Base-by-base conservation (phyloP, 306 rosid species). In the Prinsepia uniflora region DNA sequence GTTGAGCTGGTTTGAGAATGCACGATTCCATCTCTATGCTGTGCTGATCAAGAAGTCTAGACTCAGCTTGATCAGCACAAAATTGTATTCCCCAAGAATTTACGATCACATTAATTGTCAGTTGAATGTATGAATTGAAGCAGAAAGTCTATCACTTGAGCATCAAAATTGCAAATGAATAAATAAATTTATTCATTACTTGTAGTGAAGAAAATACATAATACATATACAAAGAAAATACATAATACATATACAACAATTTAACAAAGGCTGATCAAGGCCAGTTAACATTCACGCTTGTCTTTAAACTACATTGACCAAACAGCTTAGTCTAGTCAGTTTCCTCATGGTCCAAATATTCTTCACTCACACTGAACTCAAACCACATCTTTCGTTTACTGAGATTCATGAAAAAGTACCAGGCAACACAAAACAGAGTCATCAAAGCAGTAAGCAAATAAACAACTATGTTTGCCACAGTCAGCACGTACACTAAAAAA, bases 401-500 rank as follows among this genome's bases (percentile, higher is more conserved):
- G 12, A 72, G 14, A 13, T 69, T 73, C 79, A 78, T 60, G 9
- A 81, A 56, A 45, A 84, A 78, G 71, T 68, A 84, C 79, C 79
- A 84, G 30, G n/a, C 68, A 53, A 78, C 63, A 5, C 75, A 85
- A 70, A 44, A 70, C 9, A 72, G 7, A 24, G 85, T 78, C 60
- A 78, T 54, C 69, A 79, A 56, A 50, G 77, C 83, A 86, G 90
- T 85, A 5, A 83, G 62, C 77, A 81, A 58, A 54, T 64, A 76
- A 10, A 84, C 92, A 63, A 73, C 39, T 53, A 14, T 81, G 8
- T 84, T 76, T 43, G 89, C 95, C 67, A 92, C 65, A n/a, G 64
- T 18, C 86, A 92, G 81, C n/a, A 89, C 84, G 77, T 75, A 90
- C 4, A 84, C 63, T 78, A 92, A 74, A 79, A 87, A 87, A 54